These are phyloP conservation scores for Rehmannia glutinosa DNA, from an alignment of 257 asterid genomes.

Conservation along the genomic window DNA sequence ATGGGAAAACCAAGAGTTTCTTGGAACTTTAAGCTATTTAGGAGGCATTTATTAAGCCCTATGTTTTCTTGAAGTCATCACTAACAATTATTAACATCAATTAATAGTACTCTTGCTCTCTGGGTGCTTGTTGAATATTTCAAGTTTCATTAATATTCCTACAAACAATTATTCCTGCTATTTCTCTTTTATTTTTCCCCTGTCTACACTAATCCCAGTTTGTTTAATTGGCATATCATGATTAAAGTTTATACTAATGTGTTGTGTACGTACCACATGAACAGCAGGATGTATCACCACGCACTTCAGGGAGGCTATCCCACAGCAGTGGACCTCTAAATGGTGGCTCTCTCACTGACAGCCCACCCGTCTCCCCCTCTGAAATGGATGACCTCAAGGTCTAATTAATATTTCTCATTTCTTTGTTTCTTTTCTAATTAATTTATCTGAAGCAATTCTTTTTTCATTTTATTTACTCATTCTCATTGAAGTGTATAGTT, in stretches of 20 bases:
- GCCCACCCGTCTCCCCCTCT: slow-evolving; percentile 94
- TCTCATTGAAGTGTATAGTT: not conserved
- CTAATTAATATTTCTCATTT: not conserved
- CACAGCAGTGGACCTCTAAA: slow-evolving; percentile 97
- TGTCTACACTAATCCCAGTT: no score
- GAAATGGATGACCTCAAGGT: slow-evolving; percentile 88
- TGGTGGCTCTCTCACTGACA: slow-evolving; percentile 87
- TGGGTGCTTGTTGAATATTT: slow-evolving; percentile 17
- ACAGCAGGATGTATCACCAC: slow-evolving; percentile 98
- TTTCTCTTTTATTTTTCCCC: no score
- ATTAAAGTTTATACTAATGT: not conserved
- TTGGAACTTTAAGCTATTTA: slow-evolving; percentile 33
- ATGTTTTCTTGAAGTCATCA: no score
- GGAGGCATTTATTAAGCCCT: slow-evolving; percentile 25
- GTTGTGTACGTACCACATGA: slow-evolving; percentile 21
- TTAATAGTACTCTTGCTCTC: slow-evolving; percentile 18
- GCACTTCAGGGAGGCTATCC: slow-evolving; percentile 93
- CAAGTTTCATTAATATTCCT: slow-evolving; percentile 4
- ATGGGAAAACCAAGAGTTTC: slow-evolving; percentile 39
- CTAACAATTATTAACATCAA: slow-evolving; percentile 9
- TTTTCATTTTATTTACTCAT: not conserved
- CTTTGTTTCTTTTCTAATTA: not conserved
- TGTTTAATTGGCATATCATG: not conserved
- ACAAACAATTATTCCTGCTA: slow-evolving; percentile 15
- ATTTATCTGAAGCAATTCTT: not conserved